Percentiles rank a stretch among this genome's conserved stretches.
Conservation (phyloP, 306 rosid species). For the Parietaria judaica region DNA sequence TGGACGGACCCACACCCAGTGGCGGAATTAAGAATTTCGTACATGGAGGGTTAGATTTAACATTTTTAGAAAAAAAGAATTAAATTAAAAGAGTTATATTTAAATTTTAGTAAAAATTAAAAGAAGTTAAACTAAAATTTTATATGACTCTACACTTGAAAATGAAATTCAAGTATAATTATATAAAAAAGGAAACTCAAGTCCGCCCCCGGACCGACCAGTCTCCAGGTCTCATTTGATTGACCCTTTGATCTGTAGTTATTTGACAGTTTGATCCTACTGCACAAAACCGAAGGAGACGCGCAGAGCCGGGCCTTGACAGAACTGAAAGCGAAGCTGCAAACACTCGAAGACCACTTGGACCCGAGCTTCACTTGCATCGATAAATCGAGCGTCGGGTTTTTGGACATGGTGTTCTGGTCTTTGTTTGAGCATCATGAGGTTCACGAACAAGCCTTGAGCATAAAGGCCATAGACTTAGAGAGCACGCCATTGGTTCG, state of each 20-base stretch:
- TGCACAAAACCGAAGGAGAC: constrained; percentile 20
- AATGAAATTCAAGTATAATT: too few relatives aligned
- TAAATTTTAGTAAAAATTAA: too few relatives aligned
- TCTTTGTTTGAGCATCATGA: constrained; percentile 15
- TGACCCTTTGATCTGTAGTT: background rate
- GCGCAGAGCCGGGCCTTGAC: constrained; percentile 17
- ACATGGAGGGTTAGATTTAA: too few relatives aligned
- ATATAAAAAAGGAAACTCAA: too few relatives aligned
- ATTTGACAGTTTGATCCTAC: background rate
- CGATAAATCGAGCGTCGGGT: constrained; percentile 14
- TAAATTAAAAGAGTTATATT: too few relatives aligned
- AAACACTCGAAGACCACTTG: constrained; percentile 20
- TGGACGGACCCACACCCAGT: too few relatives aligned
- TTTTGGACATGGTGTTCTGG: constrained; percentile 15
- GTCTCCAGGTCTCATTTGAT: too few relatives aligned
- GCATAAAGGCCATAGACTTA: constrained; percentile 18
- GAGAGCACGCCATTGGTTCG: constrained; percentile 16
- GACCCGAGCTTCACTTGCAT: constrained; percentile 2
- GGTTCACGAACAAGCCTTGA: constrained; percentile 24
- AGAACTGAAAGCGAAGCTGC: constrained; percentile 11
- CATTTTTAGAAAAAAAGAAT: too few relatives aligned
- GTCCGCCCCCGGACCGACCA: too few relatives aligned
- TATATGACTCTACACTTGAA: too few relatives aligned
- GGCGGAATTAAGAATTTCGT: too few relatives aligned
- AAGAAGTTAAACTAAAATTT: too few relatives aligned